Evolutionary conservation across 345 rosid species (phyloP).

Genomic region (Rhodomyrtus tomentosa): DNA sequence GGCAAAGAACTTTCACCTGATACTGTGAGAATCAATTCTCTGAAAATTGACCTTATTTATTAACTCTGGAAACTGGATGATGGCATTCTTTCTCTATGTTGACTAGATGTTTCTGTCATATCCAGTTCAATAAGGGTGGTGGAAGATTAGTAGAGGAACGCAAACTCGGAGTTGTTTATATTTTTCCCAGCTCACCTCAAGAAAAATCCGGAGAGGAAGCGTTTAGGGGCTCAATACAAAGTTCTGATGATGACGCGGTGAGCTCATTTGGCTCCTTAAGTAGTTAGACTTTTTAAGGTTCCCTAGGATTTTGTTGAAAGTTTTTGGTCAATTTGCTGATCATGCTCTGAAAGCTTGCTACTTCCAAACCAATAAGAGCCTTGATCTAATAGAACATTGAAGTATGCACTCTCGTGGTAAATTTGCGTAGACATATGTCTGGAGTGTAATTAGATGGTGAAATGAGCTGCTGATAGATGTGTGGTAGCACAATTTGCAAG

Average conservation of each 20-base stretch:
- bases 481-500: background rate
- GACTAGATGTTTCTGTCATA: constrained; percentile 1
- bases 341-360: background rate
- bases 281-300: background rate
- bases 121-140: constrained; percentile 70
- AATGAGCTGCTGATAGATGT: background rate
- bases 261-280: constrained; percentile 6
- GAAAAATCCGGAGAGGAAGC: constrained; percentile 43
- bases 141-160: constrained; percentile 62
- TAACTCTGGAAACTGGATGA: background rate
- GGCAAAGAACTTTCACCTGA: constrained; percentile 70
- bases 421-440: background rate
- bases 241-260: constrained; percentile 50
- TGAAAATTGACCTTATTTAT: background rate
- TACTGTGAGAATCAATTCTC: constrained; percentile 33
- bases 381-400: background rate
- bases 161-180: constrained; percentile 70
- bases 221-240: constrained; percentile 20
- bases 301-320: background rate
- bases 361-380: background rate
- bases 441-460: background rate
- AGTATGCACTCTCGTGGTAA: background rate
- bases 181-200: constrained; percentile 33
- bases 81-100: background rate
- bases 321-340: background rate